phyloP scores from a whole-genome alignment of 352 stramenopile genomes.

The Phytophthora cryptogea region DNA sequence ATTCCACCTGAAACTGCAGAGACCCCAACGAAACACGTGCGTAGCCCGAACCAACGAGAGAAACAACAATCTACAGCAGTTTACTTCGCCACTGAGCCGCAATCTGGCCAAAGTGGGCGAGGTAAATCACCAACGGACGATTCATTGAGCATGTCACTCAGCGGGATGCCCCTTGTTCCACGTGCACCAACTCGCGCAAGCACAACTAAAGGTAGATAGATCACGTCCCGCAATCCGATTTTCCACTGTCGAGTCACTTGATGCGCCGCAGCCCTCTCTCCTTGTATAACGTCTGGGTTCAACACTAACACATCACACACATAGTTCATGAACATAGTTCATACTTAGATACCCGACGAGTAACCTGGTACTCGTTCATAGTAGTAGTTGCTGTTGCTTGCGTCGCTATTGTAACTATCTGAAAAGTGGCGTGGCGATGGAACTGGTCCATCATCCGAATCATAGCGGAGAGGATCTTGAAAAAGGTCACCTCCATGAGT shows the following conservation, averaged over 20 bases:
- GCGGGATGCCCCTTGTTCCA: slow-evolving; percentile 47
- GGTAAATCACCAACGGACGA: slow-evolving; percentile 12
- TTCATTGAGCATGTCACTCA: slow-evolving; percentile 62
- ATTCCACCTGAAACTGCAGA: slow-evolving; percentile 15
- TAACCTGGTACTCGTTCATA: slow-evolving; percentile 34
- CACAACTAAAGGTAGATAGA: slow-evolving; percentile 22
- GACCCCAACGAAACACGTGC: slow-evolving; percentile 12
- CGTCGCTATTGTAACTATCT: slow-evolving; percentile 72
- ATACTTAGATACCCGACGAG: slow-evolving; percentile 23
- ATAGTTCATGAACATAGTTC: slow-evolving; percentile 11
- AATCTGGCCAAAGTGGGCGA: slow-evolving; percentile 18
- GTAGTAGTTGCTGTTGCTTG: slow-evolving; percentile 50
- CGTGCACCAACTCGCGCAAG: slow-evolving; percentile 23
- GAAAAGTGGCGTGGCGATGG: slow-evolving; percentile 64
- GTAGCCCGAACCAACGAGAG: slow-evolving; percentile 25
- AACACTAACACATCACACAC: slow-evolving; percentile 7
- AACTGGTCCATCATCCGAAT: slow-evolving; percentile 76
- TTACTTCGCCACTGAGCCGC: slow-evolving; percentile 64
- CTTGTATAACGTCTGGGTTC: background rate
- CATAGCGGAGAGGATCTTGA: slow-evolving; percentile 81
- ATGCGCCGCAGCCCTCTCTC: background rate
- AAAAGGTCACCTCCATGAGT: slow-evolving; percentile 84
- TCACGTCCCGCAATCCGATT: background rate
- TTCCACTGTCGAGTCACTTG: background rate
- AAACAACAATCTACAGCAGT: slow-evolving; percentile 31